Base-by-base conservation (phyloP, 2,329 filamentous ascomycete species). In the Venturiaceae sp. region DNA sequence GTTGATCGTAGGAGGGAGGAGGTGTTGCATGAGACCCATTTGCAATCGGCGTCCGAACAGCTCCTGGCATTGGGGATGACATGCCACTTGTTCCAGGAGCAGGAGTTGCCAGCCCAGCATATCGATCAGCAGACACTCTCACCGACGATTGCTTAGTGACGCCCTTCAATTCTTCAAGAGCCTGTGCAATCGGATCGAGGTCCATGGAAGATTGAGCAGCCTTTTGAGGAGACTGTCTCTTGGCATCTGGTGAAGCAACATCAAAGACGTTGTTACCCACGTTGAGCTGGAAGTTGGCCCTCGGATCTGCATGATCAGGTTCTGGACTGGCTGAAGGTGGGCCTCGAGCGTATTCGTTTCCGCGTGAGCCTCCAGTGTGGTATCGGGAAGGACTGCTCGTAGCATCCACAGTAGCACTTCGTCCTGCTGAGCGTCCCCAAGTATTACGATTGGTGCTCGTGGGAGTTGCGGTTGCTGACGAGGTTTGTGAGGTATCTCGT, bases 181-280 rank as follows among this genome's bases (percentile, higher is more conserved):
- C 95, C 65, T 89, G 82, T 3, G 92, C 94, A 67, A 99, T 96
- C 0, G 94, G 94, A 66, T 99, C 94, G 16, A 81, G 73, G 26
- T 90, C 86, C 30, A 88, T 85, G 34, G 79, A 74, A 3, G 73
- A 64, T 13, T 44, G 39, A 11, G 69, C 58, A 26, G 63, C 60
- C 41, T 44, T 32, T 9, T 77, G 46, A 72, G 78, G 47, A 62
- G 67, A 55, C 79, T 80, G 63, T 79, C 81, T 71, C 41, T 70
- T 70, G 30, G 66, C 64, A 60, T 92, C 88, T 0, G 90, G 86
- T 8, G 87, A 87, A 13, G 88, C 87, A 9, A 99, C 92, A 59
- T 95, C 86, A 66, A 99, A 96, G 11, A 99, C 90, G 66, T 99
- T 99, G 66, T 95, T 90, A 7, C 94, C 94, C 58, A 99, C 83